Evolutionary conservation across 352 stramenopile genomes (phyloP).

Genomic region (Hyaloperonospora arabidopsidis): DNA sequence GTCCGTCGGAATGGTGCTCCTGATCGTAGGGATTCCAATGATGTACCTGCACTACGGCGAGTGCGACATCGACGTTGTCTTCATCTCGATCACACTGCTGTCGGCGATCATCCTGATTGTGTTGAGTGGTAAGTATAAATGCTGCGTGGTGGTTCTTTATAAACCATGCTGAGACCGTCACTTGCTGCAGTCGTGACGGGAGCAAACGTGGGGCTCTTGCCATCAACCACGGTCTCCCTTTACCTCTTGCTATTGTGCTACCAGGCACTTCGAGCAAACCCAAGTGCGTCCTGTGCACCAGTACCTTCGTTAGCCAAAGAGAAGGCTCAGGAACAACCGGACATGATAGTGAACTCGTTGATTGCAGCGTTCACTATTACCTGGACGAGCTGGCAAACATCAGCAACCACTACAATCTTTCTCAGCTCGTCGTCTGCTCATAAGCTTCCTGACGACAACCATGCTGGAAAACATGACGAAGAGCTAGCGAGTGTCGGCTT

Average conservation of each 20-base stretch:
- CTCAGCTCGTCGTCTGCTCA: constrained; percentile 33
- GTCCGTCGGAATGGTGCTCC: constrained; percentile 25
- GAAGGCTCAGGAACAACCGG: constrained; percentile 32
- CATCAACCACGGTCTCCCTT: constrained; percentile 39
- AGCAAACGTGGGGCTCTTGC: constrained; percentile 55
- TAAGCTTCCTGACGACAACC: constrained; percentile 14
- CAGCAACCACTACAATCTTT: constrained; percentile 48
- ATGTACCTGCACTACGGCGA: constrained; percentile 47
- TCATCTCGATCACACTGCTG: constrained; percentile 52
- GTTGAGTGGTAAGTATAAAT: constrained; percentile 39
- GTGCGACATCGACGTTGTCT: constrained; percentile 48
- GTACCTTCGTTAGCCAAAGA: constrained; percentile 25
- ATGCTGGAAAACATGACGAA: constrained; percentile 21
- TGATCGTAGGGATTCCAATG: constrained; percentile 36
- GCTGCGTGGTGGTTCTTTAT: not conserved
- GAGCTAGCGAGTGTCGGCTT: constrained; percentile 29
- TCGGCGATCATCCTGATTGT: constrained; percentile 35
- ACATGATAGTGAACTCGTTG: constrained; percentile 43
- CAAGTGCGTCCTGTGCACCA: constrained; percentile 38
- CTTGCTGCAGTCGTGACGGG: constrained; percentile 39
- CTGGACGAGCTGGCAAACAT: constrained; percentile 66
- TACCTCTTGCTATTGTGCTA: constrained; percentile 72
- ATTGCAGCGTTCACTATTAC: constrained; percentile 54
- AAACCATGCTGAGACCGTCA: constrained; percentile 3
- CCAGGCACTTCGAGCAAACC: constrained; percentile 60